Evolutionary conservation across 306 rosid species (phyloP), one percentile per base, ranked within the genome.

Genomic region (Macrotyloma uniflorum): DNA sequence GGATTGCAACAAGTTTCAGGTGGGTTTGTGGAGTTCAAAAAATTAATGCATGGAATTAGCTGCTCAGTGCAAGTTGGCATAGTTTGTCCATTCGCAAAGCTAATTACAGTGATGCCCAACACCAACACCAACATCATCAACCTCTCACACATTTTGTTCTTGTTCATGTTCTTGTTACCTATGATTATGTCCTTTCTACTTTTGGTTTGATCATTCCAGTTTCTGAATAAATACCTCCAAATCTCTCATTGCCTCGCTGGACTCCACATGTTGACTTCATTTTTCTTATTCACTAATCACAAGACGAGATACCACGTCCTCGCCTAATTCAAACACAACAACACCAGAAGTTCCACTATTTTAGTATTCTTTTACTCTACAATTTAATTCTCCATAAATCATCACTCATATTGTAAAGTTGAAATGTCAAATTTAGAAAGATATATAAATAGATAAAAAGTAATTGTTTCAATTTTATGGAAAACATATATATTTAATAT

Each of bases 1-100:
- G 86, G 80, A 51, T 61, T 23, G 81, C 98, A 93, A 82, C 98
- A 93, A 1, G 6, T 0, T 30, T 50, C 14, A 0, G 92, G 77
- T 58, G 98, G 98, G 0, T 19, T 45, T 0, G 80, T 45, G 0
- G 87, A 70, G 75, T 80, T 83, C 18, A 83, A 2, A 36, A 42
- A 85, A 2, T 0, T 1, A 2, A 28, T 30, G 50, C 98, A 93
- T 6, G 84, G 83, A 1, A 4, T 0, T 59, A 83, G 43, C 26
- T 36, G 32, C n/a, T 1, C 0, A 0, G 62, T 53, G 16, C 89
- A 85, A 22, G 0, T 0, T 0, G 79, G 51, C 0, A 15, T 0
- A 2, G 1, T 0, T 47, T 74, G 75, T 8, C 79, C 86, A 55
- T 74, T 76, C 36, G 19, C 83, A 11, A 72, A 23, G 4, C 57